Evolutionary conservation across 140 eudicot species (phyloP).

Genomic region (Bidens hawaiensis): DNA sequence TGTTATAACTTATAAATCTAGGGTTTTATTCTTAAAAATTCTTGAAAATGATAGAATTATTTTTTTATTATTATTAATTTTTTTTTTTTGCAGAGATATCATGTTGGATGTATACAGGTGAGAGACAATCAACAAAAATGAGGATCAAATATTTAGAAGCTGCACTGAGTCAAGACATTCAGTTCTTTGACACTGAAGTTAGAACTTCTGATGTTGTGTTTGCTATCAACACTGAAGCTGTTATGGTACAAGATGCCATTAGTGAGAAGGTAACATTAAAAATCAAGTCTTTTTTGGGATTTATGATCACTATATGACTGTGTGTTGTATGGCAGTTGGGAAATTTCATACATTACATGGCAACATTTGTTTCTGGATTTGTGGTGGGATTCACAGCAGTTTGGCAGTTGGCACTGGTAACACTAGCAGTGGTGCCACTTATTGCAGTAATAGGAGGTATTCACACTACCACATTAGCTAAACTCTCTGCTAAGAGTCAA

Average conservation of each 20-base stretch:
- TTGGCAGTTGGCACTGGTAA: slow-evolving; percentile 88
- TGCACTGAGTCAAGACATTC: too few relatives aligned
- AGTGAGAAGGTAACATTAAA: slow-evolving; percentile 57
- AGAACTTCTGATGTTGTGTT: slow-evolving; percentile 70
- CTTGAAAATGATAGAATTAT: slow-evolving; percentile 16
- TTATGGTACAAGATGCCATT: slow-evolving; percentile 73
- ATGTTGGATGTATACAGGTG: too few relatives aligned
- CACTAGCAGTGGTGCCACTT: slow-evolving; percentile 84
- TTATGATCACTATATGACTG: not conserved
- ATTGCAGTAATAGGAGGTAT: slow-evolving; percentile 91
- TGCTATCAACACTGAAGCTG: slow-evolving; percentile 74
- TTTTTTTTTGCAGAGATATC: slow-evolving; percentile 25
- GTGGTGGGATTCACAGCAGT: slow-evolving; percentile 94
- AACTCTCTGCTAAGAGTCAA: slow-evolving; percentile 78
- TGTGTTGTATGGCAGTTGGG: slow-evolving; percentile 46
- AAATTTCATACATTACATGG: slow-evolving; percentile 73
- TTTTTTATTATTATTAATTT: too few relatives aligned
- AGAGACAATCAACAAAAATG: too few relatives aligned
- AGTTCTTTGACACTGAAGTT: too few relatives aligned
- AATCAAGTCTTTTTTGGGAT: slow-evolving; percentile 4
- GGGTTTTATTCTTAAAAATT: slow-evolving; percentile 14
- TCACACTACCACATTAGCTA: slow-evolving; percentile 61
- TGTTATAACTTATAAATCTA: not conserved
- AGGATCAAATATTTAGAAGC: too few relatives aligned
- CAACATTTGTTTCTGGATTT: slow-evolving; percentile 69